These are phyloP conservation scores for Fusarium sp. DNA, from an alignment of 2,329 filamentous ascomycete species.

Conservation along the genomic window DNA sequence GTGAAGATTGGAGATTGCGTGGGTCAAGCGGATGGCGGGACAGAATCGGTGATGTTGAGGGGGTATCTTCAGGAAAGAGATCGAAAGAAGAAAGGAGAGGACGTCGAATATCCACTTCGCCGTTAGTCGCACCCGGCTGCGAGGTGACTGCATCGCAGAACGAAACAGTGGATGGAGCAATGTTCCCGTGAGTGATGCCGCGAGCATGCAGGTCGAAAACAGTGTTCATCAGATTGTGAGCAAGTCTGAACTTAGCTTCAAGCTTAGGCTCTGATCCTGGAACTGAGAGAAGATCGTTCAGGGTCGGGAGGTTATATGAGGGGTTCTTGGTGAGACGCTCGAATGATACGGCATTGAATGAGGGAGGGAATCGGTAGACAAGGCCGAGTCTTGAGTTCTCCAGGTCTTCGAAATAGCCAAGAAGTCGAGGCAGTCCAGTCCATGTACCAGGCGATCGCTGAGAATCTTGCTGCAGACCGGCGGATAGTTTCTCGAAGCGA, in stretches of 20 bases:
- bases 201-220: slow-evolving; percentile 78
- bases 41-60: slow-evolving; percentile 39
- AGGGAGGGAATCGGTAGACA: slow-evolving; percentile 77
- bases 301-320: slow-evolving; percentile 62
- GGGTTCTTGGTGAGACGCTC: slow-evolving; percentile 62
- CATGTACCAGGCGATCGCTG: slow-evolving; percentile 65
- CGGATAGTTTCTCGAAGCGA: slow-evolving; percentile 71
- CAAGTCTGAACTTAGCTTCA: slow-evolving; percentile 80
- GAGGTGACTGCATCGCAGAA: slow-evolving; percentile 65
- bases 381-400: slow-evolving; percentile 76
- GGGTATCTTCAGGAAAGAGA: slow-evolving; percentile 62
- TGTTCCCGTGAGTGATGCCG: slow-evolving; percentile 76
- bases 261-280: slow-evolving; percentile 71
- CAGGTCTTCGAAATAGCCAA: slow-evolving; percentile 81
- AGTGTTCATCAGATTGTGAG: slow-evolving; percentile 76
- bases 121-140: slow-evolving; percentile 54
- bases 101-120: slow-evolving; percentile 70
- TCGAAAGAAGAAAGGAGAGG: slow-evolving; percentile 81
- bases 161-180: slow-evolving; percentile 73
- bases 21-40: slow-evolving; percentile 74
- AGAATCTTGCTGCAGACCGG: slow-evolving; percentile 65
- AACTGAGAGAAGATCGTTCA: slow-evolving; percentile 63
- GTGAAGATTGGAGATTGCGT: slow-evolving; percentile 59
- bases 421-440: slow-evolving; percentile 69
- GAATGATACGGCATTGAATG: slow-evolving; percentile 68